Evolutionary conservation across 495 filamentous ascomycete species (phyloP), one percentile per base, ranked within the genome.

Genomic region (Trichoderma parareesei): DNA sequence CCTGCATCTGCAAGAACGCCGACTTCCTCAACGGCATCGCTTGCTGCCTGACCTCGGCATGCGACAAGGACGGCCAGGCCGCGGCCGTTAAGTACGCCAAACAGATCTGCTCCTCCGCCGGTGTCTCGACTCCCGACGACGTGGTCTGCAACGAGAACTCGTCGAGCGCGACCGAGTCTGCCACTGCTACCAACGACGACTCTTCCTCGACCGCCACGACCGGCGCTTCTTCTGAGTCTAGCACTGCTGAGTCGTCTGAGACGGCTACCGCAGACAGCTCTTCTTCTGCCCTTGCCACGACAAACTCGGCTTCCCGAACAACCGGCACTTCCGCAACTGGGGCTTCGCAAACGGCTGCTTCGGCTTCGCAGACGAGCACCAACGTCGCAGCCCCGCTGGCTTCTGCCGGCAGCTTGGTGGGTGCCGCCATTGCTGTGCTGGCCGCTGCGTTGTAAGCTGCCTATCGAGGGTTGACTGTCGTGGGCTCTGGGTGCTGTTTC

Each of bases 1-100:
- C 72, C 33, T 92, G 90, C 68, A 88, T 91, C 66, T 92, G 90
- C 74, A 68, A 69, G 8, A 77, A 79, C 68, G 64, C 69, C 4
- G 71, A 71, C 10, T 87, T 88, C 76, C 77, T 93, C 60, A 68
- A 60, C 43, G 65, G 71, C 33, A 82, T 92, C 62, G 73, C 82
- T 43, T 87, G 85, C 75, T 93, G 90, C 71, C 77, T 92, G 11
- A 70, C 73, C 35, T 68, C 67, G 0, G 69, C 65, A 9, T 93
- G 90, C 73, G 66, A 70, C 43, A 11, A 66, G 1, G 72, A 69
- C 0, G 87, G 90, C 46, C 81, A 87, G 68, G 57, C 82, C 55
- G 9, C 64, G 42, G 71, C 74, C 14, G 65, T 71, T 41, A 38
- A 53, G 14, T 75, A 65, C 27, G 69, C 69, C 38, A 59, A 46